Conservation (phyloP, 23 red algal species). For the Chondrus crispus region DNA sequence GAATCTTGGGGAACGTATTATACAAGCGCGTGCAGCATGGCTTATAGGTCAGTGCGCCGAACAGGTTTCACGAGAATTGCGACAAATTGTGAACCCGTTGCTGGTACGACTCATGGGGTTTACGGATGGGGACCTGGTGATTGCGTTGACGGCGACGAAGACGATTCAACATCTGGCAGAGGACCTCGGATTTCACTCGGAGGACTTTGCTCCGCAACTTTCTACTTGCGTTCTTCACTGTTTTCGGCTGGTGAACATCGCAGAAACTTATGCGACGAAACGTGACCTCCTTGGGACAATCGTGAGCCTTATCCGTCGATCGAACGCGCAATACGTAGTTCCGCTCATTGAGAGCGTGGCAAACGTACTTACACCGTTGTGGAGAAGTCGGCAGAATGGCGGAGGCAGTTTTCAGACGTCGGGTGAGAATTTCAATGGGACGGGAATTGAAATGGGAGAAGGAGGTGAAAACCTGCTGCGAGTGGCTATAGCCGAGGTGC, state of each 20-base stretch:
- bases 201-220: constrained; percentile 46
- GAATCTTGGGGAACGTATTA: constrained; percentile 39
- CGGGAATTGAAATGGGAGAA: neutral
- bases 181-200: constrained; percentile 45
- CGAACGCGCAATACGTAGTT: neutral
- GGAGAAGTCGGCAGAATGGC: constrained; percentile 23
- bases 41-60: constrained; percentile 57
- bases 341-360: constrained; percentile 15
- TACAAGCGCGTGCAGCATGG: constrained; percentile 54
- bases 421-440: neutral
- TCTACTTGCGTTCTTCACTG: neutral
- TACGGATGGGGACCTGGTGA: constrained; percentile 28
- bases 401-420: neutral
- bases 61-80: constrained; percentile 46
- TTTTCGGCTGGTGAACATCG: constrained; percentile 12
- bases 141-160: constrained; percentile 57
- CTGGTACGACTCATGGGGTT: constrained; percentile 20
- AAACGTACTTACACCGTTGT: constrained; percentile 21
- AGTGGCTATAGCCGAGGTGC: constrained; percentile 17
- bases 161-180: constrained; percentile 50
- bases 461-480: constrained; percentile 40
- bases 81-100: constrained; percentile 14
- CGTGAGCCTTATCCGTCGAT: constrained; percentile 13
- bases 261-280: constrained; percentile 45
- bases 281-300: constrained; percentile 51